Conservation (phyloP, 306 rosid genomes). For the Cicer arietinum region DNA sequence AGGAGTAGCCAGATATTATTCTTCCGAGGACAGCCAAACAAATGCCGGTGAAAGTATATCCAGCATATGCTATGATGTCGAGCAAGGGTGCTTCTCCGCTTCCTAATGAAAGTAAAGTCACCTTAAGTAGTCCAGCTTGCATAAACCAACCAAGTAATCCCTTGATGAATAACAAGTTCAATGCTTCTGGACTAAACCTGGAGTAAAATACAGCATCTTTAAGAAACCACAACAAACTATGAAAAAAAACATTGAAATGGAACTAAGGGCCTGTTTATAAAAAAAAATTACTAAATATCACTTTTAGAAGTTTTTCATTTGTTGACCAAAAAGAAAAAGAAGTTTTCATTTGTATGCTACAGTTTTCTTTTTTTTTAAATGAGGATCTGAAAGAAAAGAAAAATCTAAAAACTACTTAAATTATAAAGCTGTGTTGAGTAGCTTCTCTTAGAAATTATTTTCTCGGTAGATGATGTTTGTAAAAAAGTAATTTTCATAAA, state of each 20-base stretch:
- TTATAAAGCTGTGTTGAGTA: too few relatives aligned
- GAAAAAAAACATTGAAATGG: neutral
- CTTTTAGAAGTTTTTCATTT: too few relatives aligned
- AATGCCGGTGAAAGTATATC: constrained; percentile 81
- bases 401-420: too few relatives aligned
- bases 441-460: too few relatives aligned
- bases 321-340: neutral
- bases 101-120: constrained; percentile 76
- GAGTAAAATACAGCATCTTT: constrained; percentile 25
- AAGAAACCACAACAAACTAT: constrained; percentile 24
- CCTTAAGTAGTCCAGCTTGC: constrained; percentile 80
- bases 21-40: constrained; percentile 84
- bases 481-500: too few relatives aligned
- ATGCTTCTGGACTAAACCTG: constrained; percentile 96
- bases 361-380: too few relatives aligned
- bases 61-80: constrained; percentile 86
- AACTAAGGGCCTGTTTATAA: neutral
- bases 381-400: too few relatives aligned
- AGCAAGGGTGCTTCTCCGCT: constrained; percentile 86
- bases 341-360: neutral
- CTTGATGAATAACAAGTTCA: constrained; percentile 91
- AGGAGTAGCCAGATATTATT: constrained; percentile 66
- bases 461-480: too few relatives aligned
- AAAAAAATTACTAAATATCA: too few relatives aligned
- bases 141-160: constrained; percentile 92